Evolutionary conservation across 306 rosid genomes (phyloP).

Genomic region (Macrotyloma uniflorum): DNA sequence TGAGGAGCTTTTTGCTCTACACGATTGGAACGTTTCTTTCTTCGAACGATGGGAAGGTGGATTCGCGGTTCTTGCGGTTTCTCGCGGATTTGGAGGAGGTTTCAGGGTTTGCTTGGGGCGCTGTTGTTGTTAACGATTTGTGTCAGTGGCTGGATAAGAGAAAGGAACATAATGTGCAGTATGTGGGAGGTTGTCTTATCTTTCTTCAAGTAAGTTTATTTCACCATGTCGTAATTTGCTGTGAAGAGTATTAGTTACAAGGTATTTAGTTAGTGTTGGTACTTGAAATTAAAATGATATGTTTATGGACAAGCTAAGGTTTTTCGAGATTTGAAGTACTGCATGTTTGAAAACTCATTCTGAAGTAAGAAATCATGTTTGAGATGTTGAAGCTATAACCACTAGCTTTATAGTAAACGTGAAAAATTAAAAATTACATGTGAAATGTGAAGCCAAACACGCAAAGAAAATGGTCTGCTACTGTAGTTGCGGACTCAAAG

Average conservation of each 20-base stretch:
- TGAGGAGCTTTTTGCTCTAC: conserved; percentile 51
- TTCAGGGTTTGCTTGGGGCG: conserved; percentile 49
- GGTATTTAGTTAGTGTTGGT: background rate
- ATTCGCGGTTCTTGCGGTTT: conserved; percentile 47
- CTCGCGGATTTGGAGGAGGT: conserved; percentile 41
- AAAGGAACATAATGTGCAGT: conserved; percentile 50
- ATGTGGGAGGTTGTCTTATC: conserved; percentile 56
- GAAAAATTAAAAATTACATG: background rate
- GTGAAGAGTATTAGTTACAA: background rate
- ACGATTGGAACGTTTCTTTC: conserved; percentile 47
- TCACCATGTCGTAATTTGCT: background rate
- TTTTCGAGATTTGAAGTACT: background rate
- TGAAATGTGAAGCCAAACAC: background rate
- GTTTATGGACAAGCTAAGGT: background rate
- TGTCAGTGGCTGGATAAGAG: conserved; percentile 53
- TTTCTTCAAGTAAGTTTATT: conserved; percentile 59
- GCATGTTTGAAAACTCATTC: background rate
- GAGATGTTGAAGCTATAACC: background rate
- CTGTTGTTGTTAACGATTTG: conserved; percentile 50
- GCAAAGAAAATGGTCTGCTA: background rate
- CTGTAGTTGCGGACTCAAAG: background rate
- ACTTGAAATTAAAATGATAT: background rate
- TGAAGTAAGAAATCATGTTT: background rate
- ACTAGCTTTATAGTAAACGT: background rate
- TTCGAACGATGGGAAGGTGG: conserved; percentile 50